Percentiles rank a stretch among this genome's conserved stretches.
phyloP scores from a whole-genome alignment of 768 basidiomycete species.

The Lactarius sp. region DNA sequence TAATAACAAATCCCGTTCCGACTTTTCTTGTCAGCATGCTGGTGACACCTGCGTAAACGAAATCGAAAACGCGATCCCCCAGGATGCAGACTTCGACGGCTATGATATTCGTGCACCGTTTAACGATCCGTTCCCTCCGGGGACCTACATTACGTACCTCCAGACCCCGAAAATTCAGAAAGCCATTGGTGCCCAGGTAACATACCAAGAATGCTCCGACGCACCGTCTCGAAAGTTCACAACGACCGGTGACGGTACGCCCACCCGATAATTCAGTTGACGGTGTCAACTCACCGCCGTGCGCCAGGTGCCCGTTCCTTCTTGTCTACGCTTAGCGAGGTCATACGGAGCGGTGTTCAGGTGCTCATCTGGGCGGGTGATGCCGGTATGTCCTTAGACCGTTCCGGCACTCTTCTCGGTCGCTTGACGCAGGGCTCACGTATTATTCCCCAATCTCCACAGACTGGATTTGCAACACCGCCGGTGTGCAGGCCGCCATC shows the following conservation, averaged over 20 bases:
- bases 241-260: constrained; percentile 45
- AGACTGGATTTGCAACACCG: constrained; percentile 44
- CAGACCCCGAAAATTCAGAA: constrained; percentile 26
- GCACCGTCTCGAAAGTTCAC: constrained; percentile 39
- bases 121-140: constrained; percentile 40
- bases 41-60: constrained; percentile 46
- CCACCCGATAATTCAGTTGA: constrained; percentile 10
- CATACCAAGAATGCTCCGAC: constrained; percentile 34
- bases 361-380: constrained; percentile 46
- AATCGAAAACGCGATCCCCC: constrained; percentile 40
- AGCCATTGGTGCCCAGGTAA: constrained; percentile 36
- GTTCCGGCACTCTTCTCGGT: neutral
- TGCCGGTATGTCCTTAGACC: constrained; percentile 19
- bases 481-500: constrained; percentile 47
- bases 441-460: constrained; percentile 36
- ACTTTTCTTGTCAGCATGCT: constrained; percentile 44
- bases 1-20: constrained; percentile 37
- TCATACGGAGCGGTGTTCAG: constrained; percentile 32
- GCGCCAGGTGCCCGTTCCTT: constrained; percentile 3
- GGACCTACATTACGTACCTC: constrained; percentile 26
- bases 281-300: constrained; percentile 30
- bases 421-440: constrained; percentile 30
- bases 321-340: neutral
- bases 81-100: constrained; percentile 43
- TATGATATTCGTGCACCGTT: constrained; percentile 38